Evolutionary conservation across 805 yeast species (phyloP).

Genomic region (Lipomyces kockii): DNA sequence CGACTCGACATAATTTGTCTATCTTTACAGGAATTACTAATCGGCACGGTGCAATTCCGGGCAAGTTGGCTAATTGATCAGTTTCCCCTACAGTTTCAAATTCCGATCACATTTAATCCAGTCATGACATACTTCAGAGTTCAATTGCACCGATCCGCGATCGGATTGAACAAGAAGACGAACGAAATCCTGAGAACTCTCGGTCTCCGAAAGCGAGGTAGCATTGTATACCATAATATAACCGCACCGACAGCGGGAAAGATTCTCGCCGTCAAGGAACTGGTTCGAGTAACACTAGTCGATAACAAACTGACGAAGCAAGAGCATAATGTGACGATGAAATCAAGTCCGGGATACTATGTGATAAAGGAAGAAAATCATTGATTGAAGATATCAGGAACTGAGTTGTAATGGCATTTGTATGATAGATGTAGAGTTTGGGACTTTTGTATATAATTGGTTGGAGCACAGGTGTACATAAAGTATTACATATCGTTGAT

Average conservation of each 20-base stretch:
- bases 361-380: conserved; percentile 46
- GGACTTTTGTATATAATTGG: not conserved
- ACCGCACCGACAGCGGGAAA: conserved; percentile 84
- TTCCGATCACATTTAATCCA: not conserved
- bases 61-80: too few species aligned
- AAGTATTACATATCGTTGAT: not conserved
- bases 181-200: conserved; percentile 69
- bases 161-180: conserved; percentile 76
- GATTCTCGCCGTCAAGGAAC: conserved; percentile 79
- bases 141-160: conserved; percentile 78
- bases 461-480: not conserved
- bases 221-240: conserved; percentile 71
- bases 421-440: not conserved
- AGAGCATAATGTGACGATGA: conserved; percentile 61
- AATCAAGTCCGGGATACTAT: conserved; percentile 66
- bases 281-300: conserved; percentile 78
- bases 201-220: conserved; percentile 77
- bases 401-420: not conserved
- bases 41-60: not conserved
- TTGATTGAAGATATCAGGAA: not conserved
- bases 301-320: conserved; percentile 56
- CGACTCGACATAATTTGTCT: not conserved
- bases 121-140: conserved; percentile 58
- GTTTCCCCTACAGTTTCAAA: not conserved
- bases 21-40: not conserved